Percentiles rank a stretch among this genome's conserved stretches.
These are phyloP conservation scores for Cylindrodendrum hubeiense DNA, from an alignment of 2,329 filamentous ascomycete genomes.

Conservation along the genomic window DNA sequence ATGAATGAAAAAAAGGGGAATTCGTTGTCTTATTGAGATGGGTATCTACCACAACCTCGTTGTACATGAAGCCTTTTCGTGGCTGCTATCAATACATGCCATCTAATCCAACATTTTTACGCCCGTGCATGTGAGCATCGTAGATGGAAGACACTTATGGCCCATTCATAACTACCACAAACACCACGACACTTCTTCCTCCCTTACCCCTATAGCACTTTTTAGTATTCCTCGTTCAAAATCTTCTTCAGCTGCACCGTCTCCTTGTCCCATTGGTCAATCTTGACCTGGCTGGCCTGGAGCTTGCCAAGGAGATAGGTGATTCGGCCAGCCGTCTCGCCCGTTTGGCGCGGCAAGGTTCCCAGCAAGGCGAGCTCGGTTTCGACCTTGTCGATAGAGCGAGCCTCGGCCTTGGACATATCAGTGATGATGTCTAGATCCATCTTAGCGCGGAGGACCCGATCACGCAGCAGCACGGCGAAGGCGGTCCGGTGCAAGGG, in stretches of 20 bases:
- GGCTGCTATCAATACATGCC: slow-evolving; percentile 2
- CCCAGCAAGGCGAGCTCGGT: slow-evolving; percentile 80
- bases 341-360: slow-evolving; percentile 76
- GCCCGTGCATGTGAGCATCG: neutral
- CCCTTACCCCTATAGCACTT: slow-evolving; percentile 29
- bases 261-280: slow-evolving; percentile 80
- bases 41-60: slow-evolving; percentile 20
- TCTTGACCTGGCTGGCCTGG: slow-evolving; percentile 78
- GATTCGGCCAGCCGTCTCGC: slow-evolving; percentile 74
- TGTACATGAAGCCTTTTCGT: neutral
- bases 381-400: slow-evolving; percentile 83
- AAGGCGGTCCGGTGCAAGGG: slow-evolving; percentile 92
- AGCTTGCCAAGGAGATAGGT: slow-evolving; percentile 82
- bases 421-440: slow-evolving; percentile 78
- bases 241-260: slow-evolving; percentile 79
- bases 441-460: slow-evolving; percentile 79
- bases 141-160: neutral
- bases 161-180: neutral
- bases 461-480: slow-evolving; percentile 75
- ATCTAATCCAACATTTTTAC: neutral
- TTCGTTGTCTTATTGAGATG: slow-evolving; percentile 21
- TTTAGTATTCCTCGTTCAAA: slow-evolving; percentile 57
- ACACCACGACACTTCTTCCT: neutral
- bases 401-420: slow-evolving; percentile 77
- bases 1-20: neutral